Conservation (phyloP, 2,329 filamentous ascomycete species). For the Botrytis paeoniae region DNA sequence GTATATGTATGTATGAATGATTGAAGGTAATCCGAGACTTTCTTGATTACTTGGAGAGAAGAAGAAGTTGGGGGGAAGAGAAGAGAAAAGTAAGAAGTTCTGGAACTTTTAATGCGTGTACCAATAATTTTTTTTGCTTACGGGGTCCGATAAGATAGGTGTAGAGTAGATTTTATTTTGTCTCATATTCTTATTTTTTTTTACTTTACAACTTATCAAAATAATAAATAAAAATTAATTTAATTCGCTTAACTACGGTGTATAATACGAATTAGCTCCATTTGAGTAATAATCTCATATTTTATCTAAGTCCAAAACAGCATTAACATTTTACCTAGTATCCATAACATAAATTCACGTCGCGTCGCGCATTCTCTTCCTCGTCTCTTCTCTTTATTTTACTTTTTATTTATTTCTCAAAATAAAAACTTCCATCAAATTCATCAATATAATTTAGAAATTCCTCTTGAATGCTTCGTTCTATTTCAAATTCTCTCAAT, state of each 20-base stretch:
- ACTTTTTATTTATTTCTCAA: constrained; percentile 6
- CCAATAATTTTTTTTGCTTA: not conserved
- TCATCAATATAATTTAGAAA: not conserved
- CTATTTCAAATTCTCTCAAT: constrained; percentile 21
- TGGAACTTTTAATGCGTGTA: constrained; percentile 8
- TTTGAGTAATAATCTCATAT: not conserved
- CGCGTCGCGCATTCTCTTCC: constrained; percentile 15
- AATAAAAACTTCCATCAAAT: constrained; percentile 14
- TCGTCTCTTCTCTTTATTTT: constrained; percentile 10
- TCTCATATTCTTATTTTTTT: not conserved
- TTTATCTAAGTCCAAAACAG: constrained; percentile 13
- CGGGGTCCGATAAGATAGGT: not conserved
- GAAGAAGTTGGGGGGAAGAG: not conserved
- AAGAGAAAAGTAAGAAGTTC: not conserved
- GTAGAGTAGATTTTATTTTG: not conserved
- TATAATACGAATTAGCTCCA: not conserved
- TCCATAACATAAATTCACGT: constrained; percentile 16
- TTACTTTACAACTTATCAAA: not conserved
- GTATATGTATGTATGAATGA: not conserved
- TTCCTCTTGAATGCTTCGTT: constrained; percentile 17
- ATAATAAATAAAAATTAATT: not conserved
- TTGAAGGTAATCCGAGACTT: not conserved
- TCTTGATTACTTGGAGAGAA: not conserved
- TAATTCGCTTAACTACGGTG: not conserved
- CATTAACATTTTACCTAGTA: not conserved